These are phyloP conservation scores for Acacia melanoxylon DNA, from an alignment of 306 rosid genomes.

Conservation along the genomic window DNA sequence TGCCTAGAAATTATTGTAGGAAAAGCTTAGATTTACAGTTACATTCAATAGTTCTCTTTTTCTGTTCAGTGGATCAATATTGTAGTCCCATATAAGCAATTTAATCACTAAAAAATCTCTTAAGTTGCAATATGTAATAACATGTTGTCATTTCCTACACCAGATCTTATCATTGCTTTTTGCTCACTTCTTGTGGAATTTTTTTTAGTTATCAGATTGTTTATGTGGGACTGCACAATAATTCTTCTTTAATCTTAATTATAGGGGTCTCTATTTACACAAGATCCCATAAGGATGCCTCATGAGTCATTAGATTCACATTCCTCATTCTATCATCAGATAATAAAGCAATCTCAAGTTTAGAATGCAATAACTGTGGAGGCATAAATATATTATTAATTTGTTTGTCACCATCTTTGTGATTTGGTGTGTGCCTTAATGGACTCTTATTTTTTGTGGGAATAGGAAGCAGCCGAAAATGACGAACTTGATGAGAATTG, in stretches of 20 bases:
- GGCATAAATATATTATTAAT: neutral
- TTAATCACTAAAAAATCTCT: neutral
- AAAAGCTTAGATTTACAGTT: neutral
- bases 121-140: too few relatives aligned
- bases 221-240: too few relatives aligned
- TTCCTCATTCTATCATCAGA: neutral
- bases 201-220: too few relatives aligned
- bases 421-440: neutral
- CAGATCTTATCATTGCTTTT: too few relatives aligned
- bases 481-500: slow-evolving; percentile 65
- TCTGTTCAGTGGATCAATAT: neutral
- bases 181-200: too few relatives aligned
- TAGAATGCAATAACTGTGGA: neutral
- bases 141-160: too few relatives aligned
- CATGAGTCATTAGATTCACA: neutral
- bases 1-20: neutral
- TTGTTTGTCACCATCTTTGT: neutral
- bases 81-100: too few relatives aligned
- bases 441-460: neutral
- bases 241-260: too few relatives aligned
- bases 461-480: slow-evolving; percentile 71
- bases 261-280: too few relatives aligned
- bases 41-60: neutral
- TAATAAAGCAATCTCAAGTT: neutral
- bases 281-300: neutral